phyloP scores from a whole-genome alignment of 345 rosid species.

The Sisymbrium irio region DNA sequence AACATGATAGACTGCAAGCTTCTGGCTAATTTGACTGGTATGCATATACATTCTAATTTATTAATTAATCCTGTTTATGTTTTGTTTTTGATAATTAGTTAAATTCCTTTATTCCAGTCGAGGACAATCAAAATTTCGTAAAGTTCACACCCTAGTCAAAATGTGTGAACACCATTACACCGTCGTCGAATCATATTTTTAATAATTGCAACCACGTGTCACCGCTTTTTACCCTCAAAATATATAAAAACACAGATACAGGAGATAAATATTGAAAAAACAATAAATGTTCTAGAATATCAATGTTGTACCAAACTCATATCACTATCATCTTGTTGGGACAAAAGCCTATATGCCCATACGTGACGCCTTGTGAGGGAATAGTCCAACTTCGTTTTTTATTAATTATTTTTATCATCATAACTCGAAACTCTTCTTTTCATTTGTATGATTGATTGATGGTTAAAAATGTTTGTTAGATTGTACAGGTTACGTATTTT shows the following conservation, averaged over 20 bases:
- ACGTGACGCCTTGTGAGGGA: constrained; percentile 25
- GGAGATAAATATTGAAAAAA: not conserved
- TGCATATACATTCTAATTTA: not conserved
- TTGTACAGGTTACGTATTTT: not conserved
- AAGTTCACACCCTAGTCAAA: constrained; percentile 2
- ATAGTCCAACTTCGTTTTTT: constrained; percentile 18
- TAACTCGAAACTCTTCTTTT: constrained; percentile 5
- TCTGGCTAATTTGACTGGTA: not conserved
- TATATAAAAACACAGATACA: constrained; percentile 15
- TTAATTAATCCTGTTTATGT: not conserved
- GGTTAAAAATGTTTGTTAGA: constrained; percentile 13
- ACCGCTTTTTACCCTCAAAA: not conserved
- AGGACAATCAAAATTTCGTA: not conserved
- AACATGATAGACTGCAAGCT: constrained; percentile 2
- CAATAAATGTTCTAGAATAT: constrained; percentile 24
- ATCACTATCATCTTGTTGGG: constrained; percentile 33
- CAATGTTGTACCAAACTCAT: constrained; percentile 27
- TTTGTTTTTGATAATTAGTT: not conserved
- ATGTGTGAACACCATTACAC: constrained; percentile 20
- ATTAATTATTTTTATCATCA: not conserved
- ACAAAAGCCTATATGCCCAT: constrained; percentile 24
- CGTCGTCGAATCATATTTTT: not conserved
- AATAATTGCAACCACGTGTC: constrained; percentile 23
- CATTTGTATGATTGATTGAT: constrained; percentile 29
- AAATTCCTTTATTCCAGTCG: not conserved